Base-by-base conservation (phyloP, 352 stramenopile species). In the Phytophthora megakarya region DNA sequence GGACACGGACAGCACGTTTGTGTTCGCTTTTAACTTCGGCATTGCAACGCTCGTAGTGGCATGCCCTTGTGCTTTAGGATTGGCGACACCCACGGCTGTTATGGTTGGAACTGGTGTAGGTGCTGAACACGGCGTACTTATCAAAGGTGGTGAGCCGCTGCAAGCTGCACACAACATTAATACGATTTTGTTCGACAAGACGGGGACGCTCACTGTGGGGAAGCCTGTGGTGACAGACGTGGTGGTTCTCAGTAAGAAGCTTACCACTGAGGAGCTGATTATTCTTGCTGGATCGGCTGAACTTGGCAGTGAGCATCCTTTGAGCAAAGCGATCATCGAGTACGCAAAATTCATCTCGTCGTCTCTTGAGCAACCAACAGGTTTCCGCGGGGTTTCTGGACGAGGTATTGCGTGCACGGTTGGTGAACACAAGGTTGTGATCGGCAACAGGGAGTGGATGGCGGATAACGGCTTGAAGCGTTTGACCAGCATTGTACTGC, bases 161-260 rank as follows among this genome's bases (percentile, higher is more conserved):
- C 91, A 98, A 55, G 78, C 84, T n/a, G 89, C 90, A 11, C 87
- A 97, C 65, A 95, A 93, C 52, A 84, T 99, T 38, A 90, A 97
- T 55, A 93, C 91, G 33, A 95, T 99, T 51, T 70, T 99, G 21
- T 99, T 99, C 72, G 98, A 99, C 80, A 99, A 99, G 81, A 99
- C 98, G 0, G 98, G 98, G 3, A 99, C 97, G n/a, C 69, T 99
- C 12, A 99, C 97, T 1, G 82, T 92, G 16, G 96, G 96, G 8
- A 83, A 94, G 42, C 96, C 96, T 6, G 77, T 85, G 8, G 89
- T 98, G 43, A 92, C 83, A 37, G 78, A 97, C 57, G 81, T 97
- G 32, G 76, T 96, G 15, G 80, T 96, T 23, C 71, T 93, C 46
- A 90, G 53, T 45, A 92, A 85, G 61, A 85, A 83, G 40, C 48